Evolutionary conservation across 2,329 filamentous ascomycete genomes (phyloP).

Genomic region (Hypoxylon sp.): DNA sequence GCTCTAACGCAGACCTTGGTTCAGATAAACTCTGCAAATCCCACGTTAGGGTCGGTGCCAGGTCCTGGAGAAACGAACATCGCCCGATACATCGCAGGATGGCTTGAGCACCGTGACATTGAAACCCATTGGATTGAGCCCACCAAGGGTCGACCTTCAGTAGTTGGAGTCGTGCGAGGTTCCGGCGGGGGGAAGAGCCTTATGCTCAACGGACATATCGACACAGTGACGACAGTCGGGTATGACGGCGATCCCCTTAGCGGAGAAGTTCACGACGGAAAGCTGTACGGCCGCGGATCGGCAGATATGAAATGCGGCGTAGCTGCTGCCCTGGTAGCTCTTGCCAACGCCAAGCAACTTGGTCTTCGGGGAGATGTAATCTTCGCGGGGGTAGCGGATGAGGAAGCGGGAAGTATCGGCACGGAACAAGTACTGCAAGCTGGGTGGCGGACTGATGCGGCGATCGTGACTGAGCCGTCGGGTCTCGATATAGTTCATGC

Average conservation of each 20-base stretch:
- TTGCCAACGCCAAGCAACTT: constrained; percentile 57
- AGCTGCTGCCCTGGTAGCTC: constrained; percentile 61
- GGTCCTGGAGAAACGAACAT: constrained; percentile 64
- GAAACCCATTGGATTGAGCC: constrained; percentile 66
- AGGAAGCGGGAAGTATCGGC: constrained; percentile 66
- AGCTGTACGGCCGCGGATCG: constrained; percentile 62
- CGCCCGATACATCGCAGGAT: constrained; percentile 63
- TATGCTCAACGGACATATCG: constrained; percentile 68
- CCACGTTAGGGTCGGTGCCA: constrained; percentile 58
- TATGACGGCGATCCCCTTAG: constrained; percentile 64
- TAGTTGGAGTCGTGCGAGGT: constrained; percentile 64
- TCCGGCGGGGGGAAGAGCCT: constrained; percentile 63
- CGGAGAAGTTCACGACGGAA: constrained; percentile 58
- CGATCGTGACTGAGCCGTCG: constrained; percentile 66
- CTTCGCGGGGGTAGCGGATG: constrained; percentile 67
- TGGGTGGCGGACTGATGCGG: constrained; percentile 68
- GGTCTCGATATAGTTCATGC: constrained; percentile 59
- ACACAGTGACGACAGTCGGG: constrained; percentile 65
- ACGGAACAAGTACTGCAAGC: constrained; percentile 65
- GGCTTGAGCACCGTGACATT: constrained; percentile 66
- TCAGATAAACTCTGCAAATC: constrained; percentile 65
- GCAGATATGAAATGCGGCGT: constrained; percentile 68
- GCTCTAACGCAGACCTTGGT: constrained; percentile 62
- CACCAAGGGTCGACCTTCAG: constrained; percentile 63
- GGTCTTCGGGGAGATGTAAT: constrained; percentile 64